Evolutionary conservation across 1,139 yeast genomes (phyloP), one percentile per base, ranked within the genome.

Genomic region (Taphrina flavorubra): DNA sequence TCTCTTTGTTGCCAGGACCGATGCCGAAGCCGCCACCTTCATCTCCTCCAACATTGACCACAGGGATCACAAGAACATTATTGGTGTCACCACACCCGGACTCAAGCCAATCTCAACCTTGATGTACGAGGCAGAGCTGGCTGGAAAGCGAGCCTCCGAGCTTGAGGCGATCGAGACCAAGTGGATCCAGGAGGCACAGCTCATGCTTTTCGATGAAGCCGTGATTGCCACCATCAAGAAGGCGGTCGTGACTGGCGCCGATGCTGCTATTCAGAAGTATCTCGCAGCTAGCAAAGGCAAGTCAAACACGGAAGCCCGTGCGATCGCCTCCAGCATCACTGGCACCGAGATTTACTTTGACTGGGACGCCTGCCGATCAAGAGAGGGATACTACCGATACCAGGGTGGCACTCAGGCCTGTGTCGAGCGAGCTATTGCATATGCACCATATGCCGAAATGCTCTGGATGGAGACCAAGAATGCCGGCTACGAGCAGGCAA

Each of bases 401-500:
- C 83, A 83, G 77, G 98, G 98, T 78, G 98, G 98, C 77, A 91
- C 97, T 72, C 94, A 91, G 83, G 92, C 97, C 84, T 97, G 98
- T 69, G 90, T 92, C 71, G 92, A 91, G 89, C 88, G 99, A 80
- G 98, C 97, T 74, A 87, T 97, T 78, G 96, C 97, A 55, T 94
- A 84, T 79, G 92, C 97, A 70, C 97, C 97, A 73, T 92, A 88
- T 80, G 92, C 96, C 70, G 99, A 94, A 81, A 84, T 94, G 83
- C 88, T 92, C 76, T 94, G 99, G 99, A 92, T 94, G 98, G 98
- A 94, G 83, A 89, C 97, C 72, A 94, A 95, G 80, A 86, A 90
- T 74, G 98, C 99, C 75, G 97, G 92, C 80, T 92, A 85, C 81
- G 85, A 83, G 71, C 98, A 94, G 83, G 98, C 98, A 74, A 86